Percentiles rank a stretch among this genome's conserved stretches.
These are phyloP conservation scores for Cubamyces lactineus DNA, from an alignment of 768 basidiomycete genomes.

Conservation along the genomic window DNA sequence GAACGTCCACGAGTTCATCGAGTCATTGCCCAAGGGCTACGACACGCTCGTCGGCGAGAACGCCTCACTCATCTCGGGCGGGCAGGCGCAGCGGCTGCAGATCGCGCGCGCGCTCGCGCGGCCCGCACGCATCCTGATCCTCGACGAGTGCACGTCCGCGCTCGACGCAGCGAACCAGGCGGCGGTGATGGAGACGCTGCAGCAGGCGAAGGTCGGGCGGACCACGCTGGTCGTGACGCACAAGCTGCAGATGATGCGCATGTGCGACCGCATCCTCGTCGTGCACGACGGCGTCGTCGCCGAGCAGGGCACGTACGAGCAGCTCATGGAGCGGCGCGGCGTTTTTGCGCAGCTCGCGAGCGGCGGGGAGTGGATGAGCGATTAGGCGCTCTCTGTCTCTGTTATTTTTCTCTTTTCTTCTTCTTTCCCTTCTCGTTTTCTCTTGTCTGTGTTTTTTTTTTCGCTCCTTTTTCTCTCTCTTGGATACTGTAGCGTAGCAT, in stretches of 20 bases:
- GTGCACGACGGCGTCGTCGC: constrained; percentile 75
- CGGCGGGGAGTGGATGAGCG: constrained; percentile 69
- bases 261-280: constrained; percentile 89
- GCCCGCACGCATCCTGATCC: constrained; percentile 70
- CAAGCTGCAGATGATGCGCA: constrained; percentile 85
- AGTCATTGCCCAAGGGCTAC: constrained; percentile 79
- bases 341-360: constrained; percentile 77
- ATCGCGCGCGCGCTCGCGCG: constrained; percentile 91
- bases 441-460: not conserved
- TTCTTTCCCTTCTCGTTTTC: constrained; percentile 1
- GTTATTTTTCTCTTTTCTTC: not conserved
- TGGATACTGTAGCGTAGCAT: constrained; percentile 29
- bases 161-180: constrained; percentile 85
- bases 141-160: constrained; percentile 96
- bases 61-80: constrained; percentile 88
- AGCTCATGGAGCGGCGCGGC: constrained; percentile 67
- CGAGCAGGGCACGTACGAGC: constrained; percentile 79
- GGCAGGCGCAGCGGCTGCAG: constrained; percentile 91
- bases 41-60: constrained; percentile 90
- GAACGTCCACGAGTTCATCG: constrained; percentile 86
- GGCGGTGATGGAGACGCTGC: constrained; percentile 79
- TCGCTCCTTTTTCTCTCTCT: not conserved
- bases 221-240: constrained; percentile 95
- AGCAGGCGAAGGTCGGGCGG: constrained; percentile 60
- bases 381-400: constrained; percentile 11